These are phyloP conservation scores for Pseudogymnoascus sp. DNA, from an alignment of 2,329 filamentous ascomycete species.

Conservation along the genomic window DNA sequence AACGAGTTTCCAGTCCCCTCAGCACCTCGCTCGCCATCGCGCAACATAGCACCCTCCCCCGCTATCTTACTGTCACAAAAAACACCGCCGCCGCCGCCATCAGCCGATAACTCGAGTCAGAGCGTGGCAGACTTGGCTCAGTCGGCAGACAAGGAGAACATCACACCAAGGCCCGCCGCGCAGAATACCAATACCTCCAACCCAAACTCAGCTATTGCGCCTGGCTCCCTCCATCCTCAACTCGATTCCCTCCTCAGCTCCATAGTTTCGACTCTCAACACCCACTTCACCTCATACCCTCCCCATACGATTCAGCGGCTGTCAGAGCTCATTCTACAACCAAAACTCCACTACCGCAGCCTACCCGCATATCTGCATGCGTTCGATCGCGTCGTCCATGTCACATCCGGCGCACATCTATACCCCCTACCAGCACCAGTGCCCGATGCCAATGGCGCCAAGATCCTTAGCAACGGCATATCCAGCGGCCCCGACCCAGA, in stretches of 20 bases:
- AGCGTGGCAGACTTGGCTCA: slow-evolving; percentile 27
- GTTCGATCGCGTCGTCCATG: slow-evolving; percentile 80
- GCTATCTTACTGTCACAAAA: slow-evolving; percentile 54
- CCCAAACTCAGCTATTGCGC: slow-evolving; percentile 5
- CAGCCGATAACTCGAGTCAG: slow-evolving; percentile 23
- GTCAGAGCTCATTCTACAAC: slow-evolving; percentile 72
- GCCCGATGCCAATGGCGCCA: slow-evolving; percentile 47
- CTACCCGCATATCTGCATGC: slow-evolving; percentile 82
- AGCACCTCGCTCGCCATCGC: slow-evolving; percentile 35
- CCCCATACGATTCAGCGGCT: slow-evolving; percentile 91
- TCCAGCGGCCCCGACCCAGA: slow-evolving; percentile 29
- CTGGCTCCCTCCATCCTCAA: slow-evolving; percentile 51
- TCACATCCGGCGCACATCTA: slow-evolving; percentile 69
- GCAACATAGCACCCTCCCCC: slow-evolving; percentile 53
- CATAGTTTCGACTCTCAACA: slow-evolving; percentile 51
- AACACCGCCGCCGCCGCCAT: slow-evolving; percentile 46
- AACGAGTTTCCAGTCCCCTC: slow-evolving; percentile 63
- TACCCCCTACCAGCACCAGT: slow-evolving; percentile 73
- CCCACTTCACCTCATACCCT: slow-evolving; percentile 63
- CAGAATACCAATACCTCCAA: slow-evolving; percentile 26
- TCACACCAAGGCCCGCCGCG: slow-evolving; percentile 36
- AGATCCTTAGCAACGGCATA: slow-evolving; percentile 51
- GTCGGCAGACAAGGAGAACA: slow-evolving; percentile 62
- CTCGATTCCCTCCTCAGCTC: slow-evolving; percentile 53
- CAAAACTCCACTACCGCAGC: slow-evolving; percentile 69